Evolutionary conservation across 2,329 filamentous ascomycete genomes (phyloP).

Genomic region (Dactylellina cionopaga): DNA sequence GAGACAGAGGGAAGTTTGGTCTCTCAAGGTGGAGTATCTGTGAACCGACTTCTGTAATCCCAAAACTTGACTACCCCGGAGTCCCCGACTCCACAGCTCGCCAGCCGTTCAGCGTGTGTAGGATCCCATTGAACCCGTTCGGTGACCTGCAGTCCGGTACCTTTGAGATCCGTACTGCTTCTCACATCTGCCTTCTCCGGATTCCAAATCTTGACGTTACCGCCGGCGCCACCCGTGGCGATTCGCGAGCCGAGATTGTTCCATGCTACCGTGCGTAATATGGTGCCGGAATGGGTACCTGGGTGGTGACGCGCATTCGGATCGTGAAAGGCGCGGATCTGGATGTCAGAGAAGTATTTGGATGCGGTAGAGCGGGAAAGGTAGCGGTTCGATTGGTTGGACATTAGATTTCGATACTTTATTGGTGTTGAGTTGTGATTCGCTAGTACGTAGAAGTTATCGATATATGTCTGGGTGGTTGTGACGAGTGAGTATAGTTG

Average conservation of each 20-base stretch:
- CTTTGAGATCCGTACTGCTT: constrained; percentile 65
- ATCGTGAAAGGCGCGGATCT: constrained; percentile 50
- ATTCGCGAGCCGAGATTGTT: constrained; percentile 66
- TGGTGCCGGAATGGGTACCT: constrained; percentile 46
- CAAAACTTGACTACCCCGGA: constrained; percentile 65
- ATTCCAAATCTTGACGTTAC: constrained; percentile 67
- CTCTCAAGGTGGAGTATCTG: constrained; percentile 15
- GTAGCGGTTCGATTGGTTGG: constrained; percentile 42
- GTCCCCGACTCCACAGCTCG: constrained; percentile 60
- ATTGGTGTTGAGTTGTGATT: neutral
- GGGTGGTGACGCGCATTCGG: constrained; percentile 51
- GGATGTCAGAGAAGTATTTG: constrained; percentile 52
- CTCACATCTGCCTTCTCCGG: constrained; percentile 66
- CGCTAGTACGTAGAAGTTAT: neutral
- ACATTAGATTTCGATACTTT: too few species aligned
- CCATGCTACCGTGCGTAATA: constrained; percentile 64
- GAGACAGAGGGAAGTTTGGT: neutral
- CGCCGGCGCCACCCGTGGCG: constrained; percentile 64
- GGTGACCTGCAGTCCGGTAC: constrained; percentile 61
- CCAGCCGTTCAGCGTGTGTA: constrained; percentile 65
- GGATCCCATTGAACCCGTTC: constrained; percentile 67
- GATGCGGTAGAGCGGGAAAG: constrained; percentile 43
- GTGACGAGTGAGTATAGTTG: neutral
- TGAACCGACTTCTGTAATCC: constrained; percentile 65
- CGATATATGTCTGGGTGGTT: neutral